A percentile compares a stretch with the other conserved stretches of the same genome.
Conservation (phyloP, 768 basidiomycete species). For the Xerocomus brunneocitrinus region DNA sequence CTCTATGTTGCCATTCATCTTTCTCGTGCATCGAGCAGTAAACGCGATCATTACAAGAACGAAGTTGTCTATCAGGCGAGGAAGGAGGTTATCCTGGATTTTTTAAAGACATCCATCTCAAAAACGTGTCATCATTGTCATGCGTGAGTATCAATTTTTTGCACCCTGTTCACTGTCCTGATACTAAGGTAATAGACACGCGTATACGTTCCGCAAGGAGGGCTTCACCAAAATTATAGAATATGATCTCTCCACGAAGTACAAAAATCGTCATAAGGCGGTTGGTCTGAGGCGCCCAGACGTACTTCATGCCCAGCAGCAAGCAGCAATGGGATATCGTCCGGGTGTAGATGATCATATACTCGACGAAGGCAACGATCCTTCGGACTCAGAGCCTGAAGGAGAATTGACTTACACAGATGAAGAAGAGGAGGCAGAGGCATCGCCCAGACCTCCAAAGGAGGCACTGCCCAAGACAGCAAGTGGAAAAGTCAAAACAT, state of each 20-base stretch:
- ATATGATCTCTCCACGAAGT: conserved; percentile 78
- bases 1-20: conserved; percentile 58
- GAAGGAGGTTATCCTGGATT: conserved; percentile 77
- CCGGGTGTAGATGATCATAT: conserved; percentile 22
- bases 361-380: conserved; percentile 44
- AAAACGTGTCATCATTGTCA: conserved; percentile 83
- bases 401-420: conserved; percentile 48
- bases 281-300: conserved; percentile 64
- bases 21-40: conserved; percentile 43
- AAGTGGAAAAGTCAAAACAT: conserved; percentile 71
- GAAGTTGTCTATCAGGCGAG: conserved; percentile 81
- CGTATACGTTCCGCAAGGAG: conserved; percentile 90
- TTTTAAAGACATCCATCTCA: conserved; percentile 61
- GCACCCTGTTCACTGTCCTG: conserved; percentile 1
- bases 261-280: conserved; percentile 57
- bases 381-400: conserved; percentile 46
- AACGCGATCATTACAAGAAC: conserved; percentile 86
- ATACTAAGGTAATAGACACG: conserved; percentile 43
- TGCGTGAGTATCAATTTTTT: conserved; percentile 54
- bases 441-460: conserved; percentile 25
- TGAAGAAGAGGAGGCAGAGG: conserved; percentile 48
- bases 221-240: conserved; percentile 93
- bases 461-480: conserved; percentile 60
- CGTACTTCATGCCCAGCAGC: conserved; percentile 55
- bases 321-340: conserved; percentile 22